phyloP scores from a whole-genome alignment of 2,329 filamentous ascomycete genomes.

The Aspergillus quadrilineatus region DNA sequence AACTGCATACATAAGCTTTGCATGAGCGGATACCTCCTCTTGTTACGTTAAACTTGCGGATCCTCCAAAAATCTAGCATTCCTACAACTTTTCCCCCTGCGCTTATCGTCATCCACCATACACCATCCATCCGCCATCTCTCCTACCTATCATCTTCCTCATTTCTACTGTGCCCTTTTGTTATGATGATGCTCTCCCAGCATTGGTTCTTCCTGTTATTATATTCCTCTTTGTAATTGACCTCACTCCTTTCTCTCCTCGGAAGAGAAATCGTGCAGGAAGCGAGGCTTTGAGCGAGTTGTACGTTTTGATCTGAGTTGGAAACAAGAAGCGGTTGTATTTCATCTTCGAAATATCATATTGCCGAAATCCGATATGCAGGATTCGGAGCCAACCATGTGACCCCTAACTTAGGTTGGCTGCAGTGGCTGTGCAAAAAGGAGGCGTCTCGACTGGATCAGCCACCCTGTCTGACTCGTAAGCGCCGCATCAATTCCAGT shows the following conservation, averaged over 20 bases:
- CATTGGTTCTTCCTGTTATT: constrained; percentile 12
- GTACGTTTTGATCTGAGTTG: constrained; percentile 8
- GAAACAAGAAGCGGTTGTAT: constrained; percentile 8
- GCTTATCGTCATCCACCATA: neutral
- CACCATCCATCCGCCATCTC: neutral
- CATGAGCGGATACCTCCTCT: constrained; percentile 17
- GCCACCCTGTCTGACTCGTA: constrained; percentile 1
- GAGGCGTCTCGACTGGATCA: neutral
- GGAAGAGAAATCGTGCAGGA: constrained; percentile 2
- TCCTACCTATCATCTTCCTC: neutral
- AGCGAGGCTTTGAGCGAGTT: constrained; percentile 8
- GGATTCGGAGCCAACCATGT: neutral
- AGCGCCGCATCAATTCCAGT: neutral
- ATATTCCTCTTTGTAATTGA: constrained; percentile 16
- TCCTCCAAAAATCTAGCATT: constrained; percentile 26
- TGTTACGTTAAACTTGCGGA: constrained; percentile 14
- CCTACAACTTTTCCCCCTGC: constrained; percentile 18
- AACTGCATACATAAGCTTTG: constrained; percentile 19
- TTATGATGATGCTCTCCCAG: constrained; percentile 6
- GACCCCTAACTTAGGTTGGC: neutral
- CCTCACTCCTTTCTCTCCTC: constrained; percentile 6
- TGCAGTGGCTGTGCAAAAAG: constrained; percentile 9
- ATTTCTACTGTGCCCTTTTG: constrained; percentile 1
- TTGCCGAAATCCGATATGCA: neutral
- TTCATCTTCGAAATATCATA: neutral